Base-by-base conservation (phyloP, 169 alveolate species). In the Plasmodium knowlesi region DNA sequence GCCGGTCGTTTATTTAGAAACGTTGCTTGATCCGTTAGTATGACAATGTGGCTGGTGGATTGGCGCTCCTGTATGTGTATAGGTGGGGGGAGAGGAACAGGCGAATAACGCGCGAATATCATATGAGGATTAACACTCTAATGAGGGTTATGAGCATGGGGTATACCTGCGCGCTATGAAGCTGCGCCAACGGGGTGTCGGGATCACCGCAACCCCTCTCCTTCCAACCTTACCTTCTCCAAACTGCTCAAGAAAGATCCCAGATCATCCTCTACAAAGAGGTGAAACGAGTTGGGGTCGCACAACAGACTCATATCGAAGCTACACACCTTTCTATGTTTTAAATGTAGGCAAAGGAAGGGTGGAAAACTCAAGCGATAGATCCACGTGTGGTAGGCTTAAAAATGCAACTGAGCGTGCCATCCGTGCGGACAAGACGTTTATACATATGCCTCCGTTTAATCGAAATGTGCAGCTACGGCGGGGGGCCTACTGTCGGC, bases 211-310 rank as follows among this genome's bases (percentile, higher is more conserved):
- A n/a, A n/a, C 0, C 43, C 25, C 54, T 19, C n/a, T 5, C n/a
- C 22, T 28, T 79, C 34, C 39, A 8, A 14, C 32, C 32, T 79
- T 6, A 79, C 84, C 84, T 79, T 79, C 32, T 41, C 71, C n/a
- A 79, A 41, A 2, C n/a, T 79, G 50, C 30, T 34, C 30, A 79
- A 19, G 32, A 41, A 41, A 28, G 57, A 39, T 30, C 16, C 70
- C 12, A 79, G 70, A 37, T 79, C 84, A 28, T 41, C 84, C 57
- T 79, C 84, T 30, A 79, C 39, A 41, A 37, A 43, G 46, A 41
- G 71, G 57, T 41, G 28, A 22, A 79, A 5, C 70, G 28, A 4
- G 54, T 41, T 16, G 32, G 32, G 71, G 72, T 79, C 41, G 28
- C 57, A 22, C 50, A 39, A 25, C 19, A 41, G 28, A 8, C n/a